These are phyloP conservation scores for Xylaria acuta DNA, from an alignment of 495 filamentous ascomycete species.

Conservation along the genomic window DNA sequence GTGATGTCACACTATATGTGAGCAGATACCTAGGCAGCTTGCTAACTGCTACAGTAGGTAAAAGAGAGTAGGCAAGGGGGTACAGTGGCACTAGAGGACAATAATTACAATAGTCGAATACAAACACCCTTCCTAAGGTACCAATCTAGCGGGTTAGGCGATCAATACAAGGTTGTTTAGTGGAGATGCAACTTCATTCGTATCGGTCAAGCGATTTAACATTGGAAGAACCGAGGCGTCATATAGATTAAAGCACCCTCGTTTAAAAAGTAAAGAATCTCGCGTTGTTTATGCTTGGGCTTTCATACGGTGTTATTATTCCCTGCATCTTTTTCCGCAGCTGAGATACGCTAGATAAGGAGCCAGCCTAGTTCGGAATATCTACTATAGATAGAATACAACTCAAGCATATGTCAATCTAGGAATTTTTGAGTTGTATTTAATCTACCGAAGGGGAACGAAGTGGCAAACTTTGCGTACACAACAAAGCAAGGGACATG, in stretches of 20 bases:
- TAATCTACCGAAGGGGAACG: neutral
- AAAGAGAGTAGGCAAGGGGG: neutral
- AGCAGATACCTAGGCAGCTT: too few species aligned
- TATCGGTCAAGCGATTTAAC: too few species aligned
- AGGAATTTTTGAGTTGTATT: too few species aligned
- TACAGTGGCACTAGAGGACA: too few species aligned
- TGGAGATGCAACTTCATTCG: too few species aligned
- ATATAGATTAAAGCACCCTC: neutral
- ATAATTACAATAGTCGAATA: neutral
- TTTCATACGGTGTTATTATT: neutral
- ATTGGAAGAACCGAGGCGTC: neutral
- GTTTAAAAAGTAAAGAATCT: neutral
- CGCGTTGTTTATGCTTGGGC: neutral
- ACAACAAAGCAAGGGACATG: neutral
- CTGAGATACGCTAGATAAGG: neutral
- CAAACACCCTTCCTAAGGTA: neutral
- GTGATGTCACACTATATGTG: neutral
- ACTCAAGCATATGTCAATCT: too few species aligned
- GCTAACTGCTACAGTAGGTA: too few species aligned
- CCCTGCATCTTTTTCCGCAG: neutral
- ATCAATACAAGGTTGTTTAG: too few species aligned
- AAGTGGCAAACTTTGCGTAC: neutral
- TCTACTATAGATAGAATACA: too few species aligned
- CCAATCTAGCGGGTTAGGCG: too few species aligned
- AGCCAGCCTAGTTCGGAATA: neutral